phyloP scores from a whole-genome alignment of 257 asterid species.

The Penstemon davidsonii region DNA sequence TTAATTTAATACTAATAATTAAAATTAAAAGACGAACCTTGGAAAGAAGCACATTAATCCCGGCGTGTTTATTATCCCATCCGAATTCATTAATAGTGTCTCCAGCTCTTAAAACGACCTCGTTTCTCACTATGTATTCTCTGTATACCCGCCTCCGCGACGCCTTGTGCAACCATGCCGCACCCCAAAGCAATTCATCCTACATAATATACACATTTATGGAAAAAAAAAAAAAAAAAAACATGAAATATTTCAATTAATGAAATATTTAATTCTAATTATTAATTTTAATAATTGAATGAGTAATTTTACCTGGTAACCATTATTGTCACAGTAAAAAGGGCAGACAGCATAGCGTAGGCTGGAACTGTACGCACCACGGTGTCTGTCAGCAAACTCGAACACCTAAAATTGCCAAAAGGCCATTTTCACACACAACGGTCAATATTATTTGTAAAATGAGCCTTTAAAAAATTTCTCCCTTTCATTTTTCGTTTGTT shows the following conservation, averaged over 20 bases:
- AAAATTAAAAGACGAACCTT: conserved; percentile 45
- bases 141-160: conserved; percentile 61
- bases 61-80: conserved; percentile 95
- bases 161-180: conserved; percentile 98
- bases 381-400: conserved; percentile 83
- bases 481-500: too few relatives aligned
- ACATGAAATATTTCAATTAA: too few relatives aligned
- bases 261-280: not conserved
- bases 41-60: conserved; percentile 83
- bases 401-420: conserved; percentile 53
- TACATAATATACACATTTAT: not conserved
- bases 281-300: not conserved
- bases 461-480: not conserved
- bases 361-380: conserved; percentile 86
- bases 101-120: conserved; percentile 77
- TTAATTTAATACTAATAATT: too few relatives aligned
- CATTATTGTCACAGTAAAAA: conserved; percentile 80
- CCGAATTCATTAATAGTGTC: conserved; percentile 90
- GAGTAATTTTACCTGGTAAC: conserved; percentile 59
- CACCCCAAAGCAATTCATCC: conserved; percentile 92
- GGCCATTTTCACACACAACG: conserved; percentile 28
- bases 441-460: conserved; percentile 25
- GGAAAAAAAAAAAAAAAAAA: too few relatives aligned
- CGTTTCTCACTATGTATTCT: conserved; percentile 75
- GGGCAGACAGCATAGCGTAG: conserved; percentile 76